Conservation (phyloP, 1,284 basidiomycete genomes). For the Inonotus hispidus region DNA sequence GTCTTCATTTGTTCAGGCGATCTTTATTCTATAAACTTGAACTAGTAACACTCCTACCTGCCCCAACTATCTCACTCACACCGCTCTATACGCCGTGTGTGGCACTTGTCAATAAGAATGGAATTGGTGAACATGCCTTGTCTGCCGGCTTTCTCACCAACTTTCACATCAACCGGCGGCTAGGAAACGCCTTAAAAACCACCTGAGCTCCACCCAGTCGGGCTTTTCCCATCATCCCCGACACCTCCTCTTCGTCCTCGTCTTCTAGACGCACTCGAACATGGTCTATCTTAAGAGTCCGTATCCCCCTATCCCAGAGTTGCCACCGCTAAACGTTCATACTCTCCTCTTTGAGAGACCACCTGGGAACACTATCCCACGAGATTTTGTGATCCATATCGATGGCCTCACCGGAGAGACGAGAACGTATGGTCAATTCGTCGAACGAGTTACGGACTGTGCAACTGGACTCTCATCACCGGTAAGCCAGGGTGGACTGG, state of each 20-base stretch:
- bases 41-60: too few relatives aligned
- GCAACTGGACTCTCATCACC: conserved; percentile 51
- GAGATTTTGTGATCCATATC: conserved; percentile 52
- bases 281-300: conserved; percentile 30
- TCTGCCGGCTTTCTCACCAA: neutral
- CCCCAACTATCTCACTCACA: too few relatives aligned
- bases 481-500: conserved; percentile 47
- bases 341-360: conserved; percentile 46
- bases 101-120: neutral
- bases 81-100: neutral
- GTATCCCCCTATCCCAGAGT: conserved; percentile 32
- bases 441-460: conserved; percentile 45
- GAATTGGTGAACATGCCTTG: neutral
- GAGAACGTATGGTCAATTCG: conserved; percentile 43
- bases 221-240: neutral
- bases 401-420: conserved; percentile 47
- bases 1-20: too few relatives aligned
- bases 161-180: neutral
- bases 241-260: neutral
- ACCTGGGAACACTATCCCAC: conserved; percentile 45
- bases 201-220: neutral
- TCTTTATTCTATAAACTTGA: too few relatives aligned
- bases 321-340: conserved; percentile 50
- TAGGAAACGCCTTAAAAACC: neutral
- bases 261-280: neutral